Base-by-base conservation (phyloP, 1,284 basidiomycete species). In the Cronartium quercuum region DNA sequence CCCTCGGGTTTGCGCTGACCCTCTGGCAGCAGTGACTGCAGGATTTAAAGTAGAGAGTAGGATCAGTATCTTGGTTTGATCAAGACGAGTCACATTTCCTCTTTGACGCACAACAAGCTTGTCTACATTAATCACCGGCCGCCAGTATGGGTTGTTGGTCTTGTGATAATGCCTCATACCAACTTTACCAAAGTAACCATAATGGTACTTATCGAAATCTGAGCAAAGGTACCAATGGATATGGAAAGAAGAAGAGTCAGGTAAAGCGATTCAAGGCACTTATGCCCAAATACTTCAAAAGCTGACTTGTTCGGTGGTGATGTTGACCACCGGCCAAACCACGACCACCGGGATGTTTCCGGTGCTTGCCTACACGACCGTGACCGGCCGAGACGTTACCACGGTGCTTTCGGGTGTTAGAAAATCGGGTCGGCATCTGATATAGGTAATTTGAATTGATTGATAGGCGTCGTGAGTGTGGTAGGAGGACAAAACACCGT, bases 241-340 rank as follows among this genome's bases (percentile, higher is more conserved):
- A 38, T 10, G 6, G n/a, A 60, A 13, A 13, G 29, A n/a, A n/a
- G n/a, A n/a, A n/a, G n/a, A n/a, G n/a, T 55, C 6, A 55, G 51
- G 6, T 1, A 55, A 55, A 55, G n/a, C 51, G 12, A 55, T 55
- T 10, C 51, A 10, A 55, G 51, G 51, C 24, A 51, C 4, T 5
- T 4, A 55, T 7, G 6, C 37, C 9, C 37, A 35, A 35, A 21
- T 18, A 29, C 29, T 34, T 61, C 7, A 18, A 37, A 37, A 21
- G 44, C 66, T 57, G 66, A 76, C 81, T 82, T 81, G 85, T 87
- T 77, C 95, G 87, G 90, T 98, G 96, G 87, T 98, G 95, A 86
- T 98, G 95, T 86, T 90, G 88, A 89, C 96, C 95, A 94, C 95
- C 96, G 86, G 95, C 95, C 82, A 98, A 91, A 97, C 95, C 95